Base-by-base conservation (phyloP, 805 yeast species). In the Priceomyces medius region DNA sequence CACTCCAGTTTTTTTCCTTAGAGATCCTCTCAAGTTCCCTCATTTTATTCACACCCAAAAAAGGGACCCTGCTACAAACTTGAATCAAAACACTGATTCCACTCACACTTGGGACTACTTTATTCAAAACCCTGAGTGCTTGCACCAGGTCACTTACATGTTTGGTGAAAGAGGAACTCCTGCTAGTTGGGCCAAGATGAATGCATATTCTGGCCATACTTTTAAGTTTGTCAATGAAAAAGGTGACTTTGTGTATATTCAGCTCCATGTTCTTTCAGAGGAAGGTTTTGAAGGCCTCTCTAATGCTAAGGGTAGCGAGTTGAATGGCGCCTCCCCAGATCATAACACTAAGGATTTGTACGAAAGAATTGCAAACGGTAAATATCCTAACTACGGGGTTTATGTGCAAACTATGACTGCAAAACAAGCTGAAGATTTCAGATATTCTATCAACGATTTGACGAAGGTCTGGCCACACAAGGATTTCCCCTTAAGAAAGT, bases 1-100 rank as follows among this genome's bases (percentile, higher is more conserved):
- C 66, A 82, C 87, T 16, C 88, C 88, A 10, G 71, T 81, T 20
- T 80, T 80, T 58, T 80, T 80, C 64, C 66, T 81, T 45, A 71
- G 85, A 47, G 82, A 80, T 61, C 85, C 85, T 27, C 60, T 73
- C 32, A 80, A 80, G 68, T 81, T 81, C 68, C 81, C 84, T 7
- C 71, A 71, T 50, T 80, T 80, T 57, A 80, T 81, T 51, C 86
- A 81, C 66, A 77, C 86, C 17, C 86, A 80, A 63, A 81, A 81
- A 73, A 76, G 87, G 53, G 73, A 80, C 63, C 87, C 88, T 14
- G 72, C 76, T 53, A 80, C 85, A 16, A 47, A 55, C 43, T 61
- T 79, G 54, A 74, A 73, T 60, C 67, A 62, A 31, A 45, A 44
- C 27, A 46, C 63, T 16, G 84, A 80, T 51, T 68, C 80, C 17